Evolutionary conservation across 306 rosid species (phyloP).

Genomic region (Dalbergia cultrata): DNA sequence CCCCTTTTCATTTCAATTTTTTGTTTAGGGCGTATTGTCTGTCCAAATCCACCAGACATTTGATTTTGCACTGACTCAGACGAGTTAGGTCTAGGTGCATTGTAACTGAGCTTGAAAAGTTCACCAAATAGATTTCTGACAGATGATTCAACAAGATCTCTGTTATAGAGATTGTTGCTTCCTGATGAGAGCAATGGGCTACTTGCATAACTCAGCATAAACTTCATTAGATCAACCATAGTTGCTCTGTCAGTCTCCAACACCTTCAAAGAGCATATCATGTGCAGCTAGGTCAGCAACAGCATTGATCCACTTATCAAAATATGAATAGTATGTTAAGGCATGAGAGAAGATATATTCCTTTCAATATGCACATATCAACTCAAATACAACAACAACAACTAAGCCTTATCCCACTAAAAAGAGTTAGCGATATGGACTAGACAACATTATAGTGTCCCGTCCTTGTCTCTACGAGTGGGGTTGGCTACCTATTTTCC

Average conservation of each 20-base stretch:
- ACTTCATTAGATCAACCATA: conserved; percentile 91
- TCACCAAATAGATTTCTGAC: conserved; percentile 73
- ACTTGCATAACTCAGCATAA: conserved; percentile 82
- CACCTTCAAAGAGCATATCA: conserved; percentile 54
- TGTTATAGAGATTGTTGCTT: conserved; percentile 55
- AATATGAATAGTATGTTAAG: conserved; percentile 9
- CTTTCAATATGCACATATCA: neutral
- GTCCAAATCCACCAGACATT: conserved; percentile 58
- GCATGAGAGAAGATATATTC: conserved; percentile 29
- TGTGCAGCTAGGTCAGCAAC: conserved; percentile 39
- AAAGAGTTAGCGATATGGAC: too few relatives aligned
- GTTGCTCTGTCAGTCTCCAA: conserved; percentile 68
- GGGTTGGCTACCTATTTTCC: neutral
- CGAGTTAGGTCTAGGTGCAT: conserved; percentile 58
- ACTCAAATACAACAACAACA: neutral
- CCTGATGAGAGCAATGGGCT: conserved; percentile 59
- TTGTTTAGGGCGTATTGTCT: conserved; percentile 51
- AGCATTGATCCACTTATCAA: conserved; percentile 11
- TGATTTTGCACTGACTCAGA: conserved; percentile 58
- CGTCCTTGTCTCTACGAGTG: too few relatives aligned
- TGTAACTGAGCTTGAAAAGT: conserved; percentile 70
- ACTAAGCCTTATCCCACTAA: too few relatives aligned
- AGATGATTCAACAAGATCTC: conserved; percentile 74
- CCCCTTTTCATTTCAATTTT: conserved; percentile 94
- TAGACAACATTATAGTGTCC: too few relatives aligned